These are phyloP conservation scores for Syzygium syzygioides DNA, from an alignment of 441 rosid genomes.

Conservation along the genomic window DNA sequence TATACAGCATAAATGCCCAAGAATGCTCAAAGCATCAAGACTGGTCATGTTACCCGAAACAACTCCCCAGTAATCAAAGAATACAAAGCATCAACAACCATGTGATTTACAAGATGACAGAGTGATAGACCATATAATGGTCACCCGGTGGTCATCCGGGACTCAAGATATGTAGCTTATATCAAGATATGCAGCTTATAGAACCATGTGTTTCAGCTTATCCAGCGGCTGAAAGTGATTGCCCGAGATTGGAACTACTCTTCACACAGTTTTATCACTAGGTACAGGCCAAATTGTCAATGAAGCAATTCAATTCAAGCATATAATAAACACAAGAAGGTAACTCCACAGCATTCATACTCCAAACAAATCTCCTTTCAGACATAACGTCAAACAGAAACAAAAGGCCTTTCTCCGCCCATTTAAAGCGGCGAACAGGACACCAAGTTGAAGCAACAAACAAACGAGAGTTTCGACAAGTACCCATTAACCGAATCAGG, in stretches of 20 bases:
- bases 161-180: not conserved
- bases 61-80: not conserved
- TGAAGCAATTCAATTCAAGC: not conserved
- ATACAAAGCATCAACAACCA: not conserved
- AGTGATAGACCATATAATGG: not conserved
- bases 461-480: not conserved
- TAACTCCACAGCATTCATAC: not conserved
- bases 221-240: not conserved
- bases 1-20: not conserved
- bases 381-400: not conserved
- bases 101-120: not conserved
- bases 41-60: not conserved
- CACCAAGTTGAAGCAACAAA: not conserved
- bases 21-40: not conserved
- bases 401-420: not conserved
- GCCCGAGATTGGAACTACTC: not conserved
- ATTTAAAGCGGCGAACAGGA: not conserved
- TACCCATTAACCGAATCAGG: conserved; percentile 44
- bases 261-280: not conserved
- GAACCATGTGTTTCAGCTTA: not conserved
- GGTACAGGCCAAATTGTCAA: not conserved
- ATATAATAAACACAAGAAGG: not conserved
- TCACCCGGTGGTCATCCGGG: not conserved
- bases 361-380: not conserved
- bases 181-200: not conserved